Conservation (phyloP, 306 rosid genomes). For the Heteromeles arbutifolia region DNA sequence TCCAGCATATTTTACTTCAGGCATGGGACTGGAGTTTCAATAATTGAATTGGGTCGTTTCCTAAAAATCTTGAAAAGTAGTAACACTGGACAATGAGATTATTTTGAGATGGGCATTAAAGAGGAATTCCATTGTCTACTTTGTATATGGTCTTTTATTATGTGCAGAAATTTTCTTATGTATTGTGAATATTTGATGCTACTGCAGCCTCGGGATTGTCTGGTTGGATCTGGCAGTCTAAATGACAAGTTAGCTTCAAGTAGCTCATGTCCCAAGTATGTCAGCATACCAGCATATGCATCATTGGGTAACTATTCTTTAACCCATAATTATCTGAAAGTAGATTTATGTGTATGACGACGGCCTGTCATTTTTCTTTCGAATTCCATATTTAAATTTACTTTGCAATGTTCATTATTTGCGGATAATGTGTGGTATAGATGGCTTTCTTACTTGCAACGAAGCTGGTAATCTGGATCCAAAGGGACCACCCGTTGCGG, state of each 20-base stretch:
- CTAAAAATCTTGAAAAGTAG: background rate
- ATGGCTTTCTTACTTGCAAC: background rate
- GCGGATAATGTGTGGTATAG: background rate
- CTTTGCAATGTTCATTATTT: background rate
- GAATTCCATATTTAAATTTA: background rate
- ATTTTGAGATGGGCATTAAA: background rate
- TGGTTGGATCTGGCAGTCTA: conserved; percentile 24
- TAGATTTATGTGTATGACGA: background rate
- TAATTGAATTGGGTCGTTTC: background rate
- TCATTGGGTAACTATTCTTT: conserved; percentile 35
- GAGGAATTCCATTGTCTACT: background rate
- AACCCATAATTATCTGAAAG: background rate
- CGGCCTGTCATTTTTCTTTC: background rate
- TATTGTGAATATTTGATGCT: background rate
- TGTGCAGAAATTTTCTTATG: background rate
- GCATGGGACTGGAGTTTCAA: background rate
- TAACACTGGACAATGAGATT: background rate
- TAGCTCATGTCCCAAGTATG: conserved; percentile 63
- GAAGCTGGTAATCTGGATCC: background rate
- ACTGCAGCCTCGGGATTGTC: conserved; percentile 85
- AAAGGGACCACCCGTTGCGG: background rate
- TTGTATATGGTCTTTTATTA: background rate
- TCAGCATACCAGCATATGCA: conserved; percentile 57
- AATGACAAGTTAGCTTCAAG: conserved; percentile 39
- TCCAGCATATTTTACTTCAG: background rate